Evolutionary conservation across 2,329 filamentous ascomycete genomes (phyloP).

Genomic region (Monilinia aucupariae): DNA sequence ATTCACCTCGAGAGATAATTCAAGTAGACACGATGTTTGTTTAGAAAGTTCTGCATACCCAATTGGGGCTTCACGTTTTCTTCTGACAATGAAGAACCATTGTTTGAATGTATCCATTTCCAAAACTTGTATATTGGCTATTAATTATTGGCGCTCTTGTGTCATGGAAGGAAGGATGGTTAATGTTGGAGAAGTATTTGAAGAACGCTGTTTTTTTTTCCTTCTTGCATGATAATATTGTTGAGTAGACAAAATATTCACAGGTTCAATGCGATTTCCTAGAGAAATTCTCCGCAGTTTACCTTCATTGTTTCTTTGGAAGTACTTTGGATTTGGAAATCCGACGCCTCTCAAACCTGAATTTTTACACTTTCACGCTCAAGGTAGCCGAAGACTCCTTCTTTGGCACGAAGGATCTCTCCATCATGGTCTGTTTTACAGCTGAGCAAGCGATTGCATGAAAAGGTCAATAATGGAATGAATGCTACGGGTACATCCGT

Average conservation of each 20-base stretch:
- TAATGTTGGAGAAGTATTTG: neutral
- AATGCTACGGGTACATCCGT: neutral
- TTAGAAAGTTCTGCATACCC: neutral
- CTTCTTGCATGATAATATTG: neutral
- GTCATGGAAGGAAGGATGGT: neutral
- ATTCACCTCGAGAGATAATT: neutral
- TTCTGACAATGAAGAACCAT: neutral
- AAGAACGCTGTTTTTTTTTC: neutral
- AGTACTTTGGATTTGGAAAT: neutral
- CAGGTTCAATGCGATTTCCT: neutral
- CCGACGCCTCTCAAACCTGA: too few relatives aligned
- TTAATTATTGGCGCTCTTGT: neutral
- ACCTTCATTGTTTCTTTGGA: neutral
- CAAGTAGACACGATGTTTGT: neutral
- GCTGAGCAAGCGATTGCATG: neutral
- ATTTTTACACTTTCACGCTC: neutral
- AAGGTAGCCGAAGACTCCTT: neutral
- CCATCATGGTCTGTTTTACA: neutral
- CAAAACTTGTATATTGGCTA: neutral
- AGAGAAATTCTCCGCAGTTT: neutral
- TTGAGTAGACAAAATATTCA: neutral
- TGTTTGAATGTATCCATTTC: neutral
- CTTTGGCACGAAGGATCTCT: neutral
- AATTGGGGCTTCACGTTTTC: neutral
- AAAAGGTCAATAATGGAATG: neutral